Evolutionary conservation across 2,329 filamentous ascomycete species (phyloP).

Genomic region (Sporothrix dimorphospora): DNA sequence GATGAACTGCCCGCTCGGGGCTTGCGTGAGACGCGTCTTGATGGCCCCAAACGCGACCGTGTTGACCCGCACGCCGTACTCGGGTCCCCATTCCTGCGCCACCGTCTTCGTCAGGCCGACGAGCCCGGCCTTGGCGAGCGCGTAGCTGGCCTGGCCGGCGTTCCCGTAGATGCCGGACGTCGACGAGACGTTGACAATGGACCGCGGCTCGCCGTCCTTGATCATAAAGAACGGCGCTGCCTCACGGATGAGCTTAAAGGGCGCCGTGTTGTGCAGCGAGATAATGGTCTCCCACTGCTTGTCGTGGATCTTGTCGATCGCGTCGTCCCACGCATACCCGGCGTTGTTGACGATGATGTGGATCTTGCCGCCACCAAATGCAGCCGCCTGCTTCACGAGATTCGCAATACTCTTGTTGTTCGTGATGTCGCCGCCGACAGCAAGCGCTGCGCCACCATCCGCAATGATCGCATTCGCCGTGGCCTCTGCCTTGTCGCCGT

Average conservation of each 20-base stretch:
- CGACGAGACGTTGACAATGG: slow-evolving; percentile 81
- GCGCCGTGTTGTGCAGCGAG: slow-evolving; percentile 79
- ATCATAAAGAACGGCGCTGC: slow-evolving; percentile 87
- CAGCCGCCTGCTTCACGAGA: slow-evolving; percentile 73
- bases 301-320: slow-evolving; percentile 90
- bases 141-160: slow-evolving; percentile 86
- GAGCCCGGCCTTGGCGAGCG: slow-evolving; percentile 81
- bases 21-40: slow-evolving; percentile 75
- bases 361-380: slow-evolving; percentile 84
- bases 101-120: slow-evolving; percentile 85
- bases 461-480: slow-evolving; percentile 72
- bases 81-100: slow-evolving; percentile 86
- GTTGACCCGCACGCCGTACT: slow-evolving; percentile 80
- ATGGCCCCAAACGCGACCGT: slow-evolving; percentile 85
- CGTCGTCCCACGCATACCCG: slow-evolving; percentile 89
- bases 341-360: slow-evolving; percentile 92
- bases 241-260: slow-evolving; percentile 79
- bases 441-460: slow-evolving; percentile 68
- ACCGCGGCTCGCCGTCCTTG: slow-evolving; percentile 76
- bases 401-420: slow-evolving; percentile 69
- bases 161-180: slow-evolving; percentile 85
- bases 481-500: slow-evolving; percentile 69
- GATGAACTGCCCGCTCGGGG: slow-evolving; percentile 81
- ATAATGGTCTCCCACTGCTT: slow-evolving; percentile 92
- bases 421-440: slow-evolving; percentile 76